phyloP scores from a whole-genome alignment of 148 eudicot genomes.

The Tetragonia tetragonoides region DNA sequence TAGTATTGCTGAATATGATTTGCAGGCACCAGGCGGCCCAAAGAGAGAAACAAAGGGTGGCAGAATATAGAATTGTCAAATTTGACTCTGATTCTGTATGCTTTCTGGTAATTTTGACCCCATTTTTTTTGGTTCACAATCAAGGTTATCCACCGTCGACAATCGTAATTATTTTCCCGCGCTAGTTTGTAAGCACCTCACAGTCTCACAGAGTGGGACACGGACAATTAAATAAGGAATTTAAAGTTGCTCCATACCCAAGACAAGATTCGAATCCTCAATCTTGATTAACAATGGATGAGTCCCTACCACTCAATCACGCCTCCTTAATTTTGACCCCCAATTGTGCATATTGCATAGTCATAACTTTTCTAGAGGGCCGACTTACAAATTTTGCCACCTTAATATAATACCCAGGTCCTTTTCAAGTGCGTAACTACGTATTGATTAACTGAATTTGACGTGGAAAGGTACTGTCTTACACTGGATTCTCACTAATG shows the following conservation, averaged over 20 bases:
- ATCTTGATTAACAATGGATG: too few species aligned
- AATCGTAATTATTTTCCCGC: too few species aligned
- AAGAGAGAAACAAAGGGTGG: background rate
- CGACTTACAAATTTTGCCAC: slow-evolving; percentile 6
- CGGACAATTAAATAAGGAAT: too few species aligned
- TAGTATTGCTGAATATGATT: slow-evolving; percentile 11
- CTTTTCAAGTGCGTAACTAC: background rate
- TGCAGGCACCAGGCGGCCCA: slow-evolving; percentile 29
- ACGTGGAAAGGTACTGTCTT: slow-evolving; percentile 25
- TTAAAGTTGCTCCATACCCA: too few species aligned
- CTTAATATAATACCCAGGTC: background rate
- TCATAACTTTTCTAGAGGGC: slow-evolving; percentile 23
- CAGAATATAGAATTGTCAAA: background rate
- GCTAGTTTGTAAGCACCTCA: too few species aligned
- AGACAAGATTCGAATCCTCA: too few species aligned
- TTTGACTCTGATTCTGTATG: slow-evolving; percentile 7
- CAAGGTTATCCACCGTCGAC: too few species aligned
- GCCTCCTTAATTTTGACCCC: too few species aligned
- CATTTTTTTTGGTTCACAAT: too few species aligned
- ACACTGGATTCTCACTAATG: background rate
- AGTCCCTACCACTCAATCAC: too few species aligned
- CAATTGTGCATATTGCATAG: background rate
- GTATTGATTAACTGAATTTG: slow-evolving; percentile 9
- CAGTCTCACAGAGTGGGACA: too few species aligned
- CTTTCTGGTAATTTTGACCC: slow-evolving; percentile 19